Evolutionary conservation across 2,329 filamentous ascomycete genomes (phyloP).

Genomic region (Cladosporium colombiae): DNA sequence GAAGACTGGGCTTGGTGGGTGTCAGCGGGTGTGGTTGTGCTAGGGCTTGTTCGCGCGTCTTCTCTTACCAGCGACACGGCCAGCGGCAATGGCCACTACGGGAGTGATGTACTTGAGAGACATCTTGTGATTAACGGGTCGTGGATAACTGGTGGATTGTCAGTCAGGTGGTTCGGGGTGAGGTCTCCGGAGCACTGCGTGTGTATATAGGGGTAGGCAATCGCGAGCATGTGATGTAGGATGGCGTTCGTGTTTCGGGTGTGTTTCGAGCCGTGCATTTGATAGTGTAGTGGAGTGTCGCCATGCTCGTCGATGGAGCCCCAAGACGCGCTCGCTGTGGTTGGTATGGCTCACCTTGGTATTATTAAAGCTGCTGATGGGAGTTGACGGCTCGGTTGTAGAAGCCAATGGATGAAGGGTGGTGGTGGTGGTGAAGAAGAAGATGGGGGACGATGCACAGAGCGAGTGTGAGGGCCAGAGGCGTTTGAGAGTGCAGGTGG

Average conservation of each 20-base stretch:
- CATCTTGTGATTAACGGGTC: constrained; percentile 44
- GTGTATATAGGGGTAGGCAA: background rate
- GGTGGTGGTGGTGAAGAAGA: background rate
- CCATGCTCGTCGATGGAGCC: background rate
- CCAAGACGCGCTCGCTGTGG: background rate
- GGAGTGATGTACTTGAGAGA: constrained; percentile 58
- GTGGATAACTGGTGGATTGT: constrained; percentile 18
- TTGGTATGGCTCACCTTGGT: constrained; percentile 10
- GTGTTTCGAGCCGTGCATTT: background rate
- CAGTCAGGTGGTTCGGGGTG: background rate
- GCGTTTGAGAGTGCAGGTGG: constrained; percentile 33
- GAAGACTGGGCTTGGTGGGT: constrained; percentile 29
- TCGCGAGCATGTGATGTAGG: background rate
- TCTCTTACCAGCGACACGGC: constrained; percentile 53
- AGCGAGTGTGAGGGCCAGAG: constrained; percentile 20
- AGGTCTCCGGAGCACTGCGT: background rate
- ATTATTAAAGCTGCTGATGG: constrained; percentile 20
- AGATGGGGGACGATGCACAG: constrained; percentile 3
- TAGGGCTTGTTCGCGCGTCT: constrained; percentile 9
- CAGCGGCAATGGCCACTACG: constrained; percentile 53
- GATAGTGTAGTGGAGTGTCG: background rate
- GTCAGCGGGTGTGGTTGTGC: constrained; percentile 1
- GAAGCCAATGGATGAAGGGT: constrained; percentile 18
- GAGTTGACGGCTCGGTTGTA: constrained; percentile 13
- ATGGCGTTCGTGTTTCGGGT: constrained; percentile 1